Conservation (phyloP, 106 monocot genomes). For the Dioscorea dumetorum region DNA sequence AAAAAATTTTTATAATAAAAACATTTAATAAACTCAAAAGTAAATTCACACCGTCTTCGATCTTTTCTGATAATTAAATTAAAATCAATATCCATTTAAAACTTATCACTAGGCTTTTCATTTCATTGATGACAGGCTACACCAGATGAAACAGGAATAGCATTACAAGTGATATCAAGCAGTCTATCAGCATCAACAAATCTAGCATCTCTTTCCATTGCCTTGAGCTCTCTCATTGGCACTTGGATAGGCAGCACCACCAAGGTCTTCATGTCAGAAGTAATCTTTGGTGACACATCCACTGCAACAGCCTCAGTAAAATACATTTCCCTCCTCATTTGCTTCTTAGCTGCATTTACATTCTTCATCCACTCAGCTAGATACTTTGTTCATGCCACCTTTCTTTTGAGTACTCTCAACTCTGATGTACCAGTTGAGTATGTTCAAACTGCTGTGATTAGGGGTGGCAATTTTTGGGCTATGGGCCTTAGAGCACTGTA, state of each 20-base stretch:
- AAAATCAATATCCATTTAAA: no score
- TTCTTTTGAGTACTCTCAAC: slow-evolving; percentile 51
- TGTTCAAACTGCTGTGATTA: slow-evolving; percentile 44
- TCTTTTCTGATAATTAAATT: no score
- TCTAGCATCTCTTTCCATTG: slow-evolving; percentile 63
- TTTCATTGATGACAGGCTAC: slow-evolving; percentile 14
- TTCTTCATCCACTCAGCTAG: slow-evolving; percentile 68
- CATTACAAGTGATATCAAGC: slow-evolving; percentile 44
- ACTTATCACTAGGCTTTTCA: neutral
- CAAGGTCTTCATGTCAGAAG: slow-evolving; percentile 34
- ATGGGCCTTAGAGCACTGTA: slow-evolving; percentile 51
- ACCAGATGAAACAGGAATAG: slow-evolving; percentile 30
- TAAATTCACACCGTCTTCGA: neutral
- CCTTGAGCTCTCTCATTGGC: slow-evolving; percentile 72
- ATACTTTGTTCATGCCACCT: slow-evolving; percentile 74
- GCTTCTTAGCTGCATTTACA: slow-evolving; percentile 65
- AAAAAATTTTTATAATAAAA: no score
- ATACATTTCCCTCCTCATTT: slow-evolving; percentile 58
- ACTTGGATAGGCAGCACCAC: slow-evolving; percentile 51
- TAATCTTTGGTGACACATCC: slow-evolving; percentile 55
- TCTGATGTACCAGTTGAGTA: slow-evolving; percentile 64
- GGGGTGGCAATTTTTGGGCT: slow-evolving; percentile 67
- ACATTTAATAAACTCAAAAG: no score
- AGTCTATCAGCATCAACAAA: slow-evolving; percentile 49
- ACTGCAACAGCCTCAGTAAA: slow-evolving; percentile 48